Evolutionary conservation across 1,284 basidiomycete genomes (phyloP).

Genomic region (Neolentinus lepideus): DNA sequence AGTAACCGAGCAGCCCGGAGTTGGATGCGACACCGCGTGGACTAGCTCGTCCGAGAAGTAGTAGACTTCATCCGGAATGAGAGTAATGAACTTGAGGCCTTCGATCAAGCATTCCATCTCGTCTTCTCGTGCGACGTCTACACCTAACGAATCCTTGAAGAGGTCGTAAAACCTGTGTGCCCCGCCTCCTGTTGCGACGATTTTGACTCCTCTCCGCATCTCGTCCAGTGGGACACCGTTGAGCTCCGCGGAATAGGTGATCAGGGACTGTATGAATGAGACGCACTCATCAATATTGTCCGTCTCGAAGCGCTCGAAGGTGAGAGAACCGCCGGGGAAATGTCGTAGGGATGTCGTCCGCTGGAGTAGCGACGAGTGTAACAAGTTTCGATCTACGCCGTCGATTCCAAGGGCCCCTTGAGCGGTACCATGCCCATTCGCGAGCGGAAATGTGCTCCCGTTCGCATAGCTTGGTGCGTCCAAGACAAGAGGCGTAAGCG

Average conservation of each 20-base stretch:
- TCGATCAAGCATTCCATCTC: slow-evolving; percentile 99
- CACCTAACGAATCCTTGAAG: slow-evolving; percentile 69
- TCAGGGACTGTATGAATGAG: slow-evolving; percentile 83
- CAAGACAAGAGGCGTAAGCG: slow-evolving; percentile 76
- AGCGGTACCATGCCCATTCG: slow-evolving; percentile 20
- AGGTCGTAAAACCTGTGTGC: slow-evolving; percentile 92
- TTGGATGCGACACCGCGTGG: slow-evolving; percentile 70
- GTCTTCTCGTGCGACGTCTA: slow-evolving; percentile 88
- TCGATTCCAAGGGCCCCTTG: not conserved
- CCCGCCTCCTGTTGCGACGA: slow-evolving; percentile 97
- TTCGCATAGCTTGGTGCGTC: slow-evolving; percentile 35
- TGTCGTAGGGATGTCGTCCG: slow-evolving; percentile 69
- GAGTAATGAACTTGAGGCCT: slow-evolving; percentile 93
- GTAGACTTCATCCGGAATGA: slow-evolving; percentile 97
- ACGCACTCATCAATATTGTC: slow-evolving; percentile 84
- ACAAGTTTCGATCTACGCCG: not conserved
- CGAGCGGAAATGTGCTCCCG: slow-evolving; percentile 31
- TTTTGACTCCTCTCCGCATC: slow-evolving; percentile 92
- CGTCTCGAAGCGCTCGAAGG: slow-evolving; percentile 98
- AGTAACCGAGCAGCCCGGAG: slow-evolving; percentile 22
- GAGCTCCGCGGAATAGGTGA: slow-evolving; percentile 79
- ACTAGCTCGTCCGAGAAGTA: slow-evolving; percentile 98
- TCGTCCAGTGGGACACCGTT: slow-evolving; percentile 86
- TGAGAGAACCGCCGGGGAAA: slow-evolving; percentile 93
- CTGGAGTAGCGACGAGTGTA: slow-evolving; percentile 43